A percentile compares a stretch with the other conserved stretches of the same genome.
These are phyloP conservation scores for Biancaea sappan DNA, from an alignment of 306 rosid species.

Conservation along the genomic window DNA sequence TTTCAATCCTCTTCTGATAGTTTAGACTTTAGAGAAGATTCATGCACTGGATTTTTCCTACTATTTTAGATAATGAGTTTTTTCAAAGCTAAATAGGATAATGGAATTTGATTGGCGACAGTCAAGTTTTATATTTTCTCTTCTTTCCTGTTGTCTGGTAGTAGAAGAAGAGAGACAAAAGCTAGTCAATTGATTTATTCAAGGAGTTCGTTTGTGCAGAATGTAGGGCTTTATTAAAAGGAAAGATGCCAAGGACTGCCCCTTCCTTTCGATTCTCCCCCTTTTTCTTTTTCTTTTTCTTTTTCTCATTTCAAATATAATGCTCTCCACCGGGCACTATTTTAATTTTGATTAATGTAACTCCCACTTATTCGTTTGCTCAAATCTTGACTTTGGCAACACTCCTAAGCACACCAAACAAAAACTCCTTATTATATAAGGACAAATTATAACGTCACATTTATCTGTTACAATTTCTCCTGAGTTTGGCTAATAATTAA, in stretches of 20 bases:
- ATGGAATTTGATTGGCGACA: constrained; percentile 6
- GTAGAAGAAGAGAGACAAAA: not conserved
- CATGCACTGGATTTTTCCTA: not conserved
- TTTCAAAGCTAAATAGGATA: not conserved
- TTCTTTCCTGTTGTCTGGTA: not conserved
- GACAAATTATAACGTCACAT: not conserved
- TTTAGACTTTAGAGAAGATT: constrained; percentile 19
- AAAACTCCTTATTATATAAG: no score
- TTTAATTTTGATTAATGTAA: no score
- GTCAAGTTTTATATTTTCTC: not conserved
- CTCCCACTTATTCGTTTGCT: no score
- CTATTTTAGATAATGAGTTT: not conserved
- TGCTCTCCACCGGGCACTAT: no score
- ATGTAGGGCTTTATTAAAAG: not conserved
- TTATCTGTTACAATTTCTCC: no score
- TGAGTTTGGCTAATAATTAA: no score
- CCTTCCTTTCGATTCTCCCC: not conserved
- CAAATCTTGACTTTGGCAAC: no score
- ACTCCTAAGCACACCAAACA: no score
- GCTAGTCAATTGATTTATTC: constrained; percentile 8
- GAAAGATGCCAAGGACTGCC: not conserved
- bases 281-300: not conserved
- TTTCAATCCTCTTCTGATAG: not conserved
- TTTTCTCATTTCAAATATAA: not conserved
- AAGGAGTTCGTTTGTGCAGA: not conserved